Percentiles rank a stretch among this genome's conserved stretches.
Conservation (phyloP, 345 rosid species). For the Melaleuca alternifolia region DNA sequence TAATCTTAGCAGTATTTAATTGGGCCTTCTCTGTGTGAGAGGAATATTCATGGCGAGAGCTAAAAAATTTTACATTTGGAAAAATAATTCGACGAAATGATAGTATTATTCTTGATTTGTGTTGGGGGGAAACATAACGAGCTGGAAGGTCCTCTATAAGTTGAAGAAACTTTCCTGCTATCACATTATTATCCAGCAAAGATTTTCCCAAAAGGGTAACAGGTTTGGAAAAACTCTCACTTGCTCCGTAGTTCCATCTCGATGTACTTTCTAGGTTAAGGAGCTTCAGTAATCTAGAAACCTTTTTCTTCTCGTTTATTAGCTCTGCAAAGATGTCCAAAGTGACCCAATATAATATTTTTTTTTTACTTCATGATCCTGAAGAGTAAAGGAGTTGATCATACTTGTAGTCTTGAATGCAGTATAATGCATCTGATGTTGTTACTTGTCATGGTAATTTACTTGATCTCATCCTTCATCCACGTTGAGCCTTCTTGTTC, state of each 20-base stretch:
- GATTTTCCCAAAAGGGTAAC: neutral
- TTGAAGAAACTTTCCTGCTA: neutral
- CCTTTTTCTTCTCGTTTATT: neutral
- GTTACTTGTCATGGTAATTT: neutral
- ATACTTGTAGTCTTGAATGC: neutral
- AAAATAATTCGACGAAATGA: neutral
- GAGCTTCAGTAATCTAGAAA: neutral
- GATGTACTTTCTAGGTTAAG: neutral
- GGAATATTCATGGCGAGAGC: neutral
- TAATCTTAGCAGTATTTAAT: neutral
- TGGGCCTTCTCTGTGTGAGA: neutral
- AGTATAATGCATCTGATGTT: neutral
- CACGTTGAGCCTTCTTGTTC: neutral
- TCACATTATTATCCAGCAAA: neutral
- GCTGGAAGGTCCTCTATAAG: neutral
- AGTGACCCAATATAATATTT: neutral
- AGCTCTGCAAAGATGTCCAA: neutral
- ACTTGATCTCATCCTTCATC: neutral
- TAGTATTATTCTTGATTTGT: neutral
- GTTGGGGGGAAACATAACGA: neutral
- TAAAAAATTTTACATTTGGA: neutral
- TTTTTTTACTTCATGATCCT: neutral
- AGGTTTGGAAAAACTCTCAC: neutral
- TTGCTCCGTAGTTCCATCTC: neutral
- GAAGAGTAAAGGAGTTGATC: neutral